Evolutionary conservation across 2,329 filamentous ascomycete genomes (phyloP).

Genomic region (Aspergillus latus): DNA sequence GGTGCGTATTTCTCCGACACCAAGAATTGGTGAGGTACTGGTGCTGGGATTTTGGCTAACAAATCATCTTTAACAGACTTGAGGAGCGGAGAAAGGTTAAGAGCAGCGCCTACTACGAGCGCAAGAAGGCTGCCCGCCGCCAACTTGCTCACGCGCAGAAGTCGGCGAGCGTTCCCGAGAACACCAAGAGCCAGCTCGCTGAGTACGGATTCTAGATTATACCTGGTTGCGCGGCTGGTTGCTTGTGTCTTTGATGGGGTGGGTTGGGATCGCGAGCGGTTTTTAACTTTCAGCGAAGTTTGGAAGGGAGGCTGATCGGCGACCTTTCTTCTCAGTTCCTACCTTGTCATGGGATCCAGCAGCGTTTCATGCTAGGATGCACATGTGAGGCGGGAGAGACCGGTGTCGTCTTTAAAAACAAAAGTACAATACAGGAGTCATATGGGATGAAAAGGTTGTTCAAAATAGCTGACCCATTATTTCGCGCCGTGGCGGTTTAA

Average conservation of each 20-base stretch:
- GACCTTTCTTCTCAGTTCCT: conserved; percentile 38
- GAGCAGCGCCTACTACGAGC: conserved; percentile 98
- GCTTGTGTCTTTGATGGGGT: conserved; percentile 42
- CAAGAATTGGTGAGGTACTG: conserved; percentile 3
- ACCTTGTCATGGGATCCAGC: conserved; percentile 38
- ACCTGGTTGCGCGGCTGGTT: conserved; percentile 42
- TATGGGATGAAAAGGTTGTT: conserved; percentile 44
- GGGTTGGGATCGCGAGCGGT: conserved; percentile 43
- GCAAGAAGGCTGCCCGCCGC: conserved; percentile 95
- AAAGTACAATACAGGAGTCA: conserved; percentile 41
- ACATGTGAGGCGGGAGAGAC: conserved; percentile 32
- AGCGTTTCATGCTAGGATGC: conserved; percentile 35
- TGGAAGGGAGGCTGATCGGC: conserved; percentile 44
- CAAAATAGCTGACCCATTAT: conserved; percentile 42
- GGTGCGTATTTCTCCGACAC: conserved; percentile 62
- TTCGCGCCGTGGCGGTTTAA: conserved; percentile 46
- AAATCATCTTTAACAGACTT: conserved; percentile 60
- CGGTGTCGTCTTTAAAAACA: conserved; percentile 31
- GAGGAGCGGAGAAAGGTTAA: conserved; percentile 99
- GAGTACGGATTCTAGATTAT: conserved; percentile 79
- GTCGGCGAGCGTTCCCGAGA: conserved; percentile 80
- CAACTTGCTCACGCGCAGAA: conserved; percentile 92
- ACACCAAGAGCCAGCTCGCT: conserved; percentile 85
- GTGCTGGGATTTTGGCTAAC: conserved; percentile 18
- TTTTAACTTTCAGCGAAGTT: conserved; percentile 38